Evolutionary conservation across 1,284 basidiomycete species (phyloP).

Genomic region (Porodaedalea pini): DNA sequence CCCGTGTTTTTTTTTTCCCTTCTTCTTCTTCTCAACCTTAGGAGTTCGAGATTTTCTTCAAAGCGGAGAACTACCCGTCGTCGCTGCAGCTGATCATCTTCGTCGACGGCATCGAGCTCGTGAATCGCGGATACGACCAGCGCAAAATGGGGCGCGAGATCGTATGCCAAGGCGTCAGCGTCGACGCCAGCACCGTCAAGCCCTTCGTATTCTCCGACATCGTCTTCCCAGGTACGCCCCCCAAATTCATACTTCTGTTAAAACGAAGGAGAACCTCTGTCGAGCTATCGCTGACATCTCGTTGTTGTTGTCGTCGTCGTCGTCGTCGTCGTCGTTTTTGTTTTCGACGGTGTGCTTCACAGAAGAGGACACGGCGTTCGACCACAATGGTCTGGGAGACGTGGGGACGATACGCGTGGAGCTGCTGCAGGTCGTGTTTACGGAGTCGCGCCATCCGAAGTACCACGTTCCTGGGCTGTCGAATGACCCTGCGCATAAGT

Average conservation of each 20-base stretch:
- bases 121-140: constrained; percentile 16
- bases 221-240: constrained; percentile 8
- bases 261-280: neutral
- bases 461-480: constrained; percentile 12
- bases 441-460: constrained; percentile 15
- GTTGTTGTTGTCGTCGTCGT: too few species aligned
- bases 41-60: constrained; percentile 14
- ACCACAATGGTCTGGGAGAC: neutral
- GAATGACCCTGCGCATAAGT: constrained; percentile 10
- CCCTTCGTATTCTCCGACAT: constrained; percentile 17
- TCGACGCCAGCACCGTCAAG: constrained; percentile 14
- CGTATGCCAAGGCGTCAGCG: constrained; percentile 11
- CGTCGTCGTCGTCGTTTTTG: neutral
- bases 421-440: constrained; percentile 14
- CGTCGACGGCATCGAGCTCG: constrained; percentile 15
- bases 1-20: neutral
- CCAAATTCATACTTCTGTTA: neutral
- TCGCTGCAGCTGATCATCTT: constrained; percentile 15
- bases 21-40: neutral
- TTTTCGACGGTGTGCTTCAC: neutral
- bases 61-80: constrained; percentile 5
- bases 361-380: constrained; percentile 9
- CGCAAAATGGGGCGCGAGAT: constrained; percentile 17
- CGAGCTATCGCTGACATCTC: too few species aligned
- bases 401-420: constrained; percentile 14